Evolutionary conservation across 345 rosid genomes (phyloP).

Genomic region (Clarkia xantiana): DNA sequence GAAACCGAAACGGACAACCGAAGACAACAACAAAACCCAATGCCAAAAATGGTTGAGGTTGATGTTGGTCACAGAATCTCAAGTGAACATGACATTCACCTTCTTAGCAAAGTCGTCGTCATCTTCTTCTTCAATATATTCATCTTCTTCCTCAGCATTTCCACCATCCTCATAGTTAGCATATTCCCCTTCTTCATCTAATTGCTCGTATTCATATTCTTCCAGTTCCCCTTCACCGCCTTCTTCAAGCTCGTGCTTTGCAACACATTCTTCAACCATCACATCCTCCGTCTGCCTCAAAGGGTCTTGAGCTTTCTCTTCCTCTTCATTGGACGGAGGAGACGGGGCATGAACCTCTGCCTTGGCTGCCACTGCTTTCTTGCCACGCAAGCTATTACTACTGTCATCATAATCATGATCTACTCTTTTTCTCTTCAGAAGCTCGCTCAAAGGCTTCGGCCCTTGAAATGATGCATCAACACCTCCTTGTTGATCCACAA

Average conservation of each 20-base stretch:
- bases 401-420: constrained; percentile 13
- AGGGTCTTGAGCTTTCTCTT: constrained; percentile 13
- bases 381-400: neutral
- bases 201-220: constrained; percentile 37
- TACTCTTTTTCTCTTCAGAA: constrained; percentile 68
- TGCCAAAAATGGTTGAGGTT: no score
- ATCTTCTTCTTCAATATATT: constrained; percentile 43
- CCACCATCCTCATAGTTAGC: constrained; percentile 6
- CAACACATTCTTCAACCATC: constrained; percentile 7
- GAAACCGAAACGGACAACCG: no score
- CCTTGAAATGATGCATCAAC: constrained; percentile 51
- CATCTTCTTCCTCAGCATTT: constrained; percentile 27
- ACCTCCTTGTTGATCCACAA: constrained; percentile 26
- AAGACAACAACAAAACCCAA: no score
- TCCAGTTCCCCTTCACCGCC: constrained; percentile 46
- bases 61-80: constrained; percentile 4
- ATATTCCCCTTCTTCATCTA: constrained; percentile 44
- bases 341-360: neutral
- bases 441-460: constrained; percentile 78
- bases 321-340: constrained; percentile 6
- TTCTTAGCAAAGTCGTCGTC: constrained; percentile 49
- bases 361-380: neutral
- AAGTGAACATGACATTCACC: constrained; percentile 44
- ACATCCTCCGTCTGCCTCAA: no score
- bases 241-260: constrained; percentile 35